Conservation (phyloP, 2,329 filamentous ascomycete genomes). For the Metarhizium rileyi region DNA sequence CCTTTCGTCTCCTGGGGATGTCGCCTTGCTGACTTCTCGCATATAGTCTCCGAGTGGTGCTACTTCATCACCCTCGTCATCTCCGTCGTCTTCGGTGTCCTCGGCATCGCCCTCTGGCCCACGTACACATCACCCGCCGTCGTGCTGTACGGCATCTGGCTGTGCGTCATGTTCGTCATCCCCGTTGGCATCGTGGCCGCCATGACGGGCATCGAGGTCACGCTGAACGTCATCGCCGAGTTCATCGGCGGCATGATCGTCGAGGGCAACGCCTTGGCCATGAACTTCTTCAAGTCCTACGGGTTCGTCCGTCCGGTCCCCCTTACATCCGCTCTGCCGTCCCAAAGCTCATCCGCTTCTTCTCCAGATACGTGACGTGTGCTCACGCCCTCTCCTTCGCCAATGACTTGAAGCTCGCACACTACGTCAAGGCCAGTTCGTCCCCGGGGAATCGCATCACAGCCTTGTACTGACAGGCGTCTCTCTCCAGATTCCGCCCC, state of each 20-base stretch:
- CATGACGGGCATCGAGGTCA: conserved; percentile 31
- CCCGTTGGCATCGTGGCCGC: conserved; percentile 34
- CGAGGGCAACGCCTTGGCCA: conserved; percentile 33
- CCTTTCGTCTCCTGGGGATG: not conserved
- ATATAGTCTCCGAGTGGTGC: conserved; percentile 35
- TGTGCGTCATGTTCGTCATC: conserved; percentile 32
- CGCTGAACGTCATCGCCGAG: conserved; percentile 37
- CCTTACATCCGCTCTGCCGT: not conserved
- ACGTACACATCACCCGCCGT: conserved; percentile 33
- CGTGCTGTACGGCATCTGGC: conserved; percentile 31
- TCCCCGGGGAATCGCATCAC: too few species aligned
- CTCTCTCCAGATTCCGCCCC: conserved; percentile 19
- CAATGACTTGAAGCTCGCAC: conserved; percentile 26
- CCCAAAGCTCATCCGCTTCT: not conserved
- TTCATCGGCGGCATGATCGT: conserved; percentile 35
- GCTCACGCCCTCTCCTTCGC: conserved; percentile 26
- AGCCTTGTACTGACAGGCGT: too few species aligned
- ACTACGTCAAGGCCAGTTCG: conserved; percentile 41
- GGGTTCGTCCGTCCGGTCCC: conserved; percentile 9
- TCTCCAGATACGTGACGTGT: conserved; percentile 21
- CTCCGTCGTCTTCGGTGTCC: conserved; percentile 24
- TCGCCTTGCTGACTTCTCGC: not conserved
- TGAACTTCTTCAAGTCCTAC: conserved; percentile 37
- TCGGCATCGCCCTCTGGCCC: conserved; percentile 27
- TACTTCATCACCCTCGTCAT: conserved; percentile 25